Conservation (phyloP, 805 yeast genomes). For the Candida easanensis region DNA sequence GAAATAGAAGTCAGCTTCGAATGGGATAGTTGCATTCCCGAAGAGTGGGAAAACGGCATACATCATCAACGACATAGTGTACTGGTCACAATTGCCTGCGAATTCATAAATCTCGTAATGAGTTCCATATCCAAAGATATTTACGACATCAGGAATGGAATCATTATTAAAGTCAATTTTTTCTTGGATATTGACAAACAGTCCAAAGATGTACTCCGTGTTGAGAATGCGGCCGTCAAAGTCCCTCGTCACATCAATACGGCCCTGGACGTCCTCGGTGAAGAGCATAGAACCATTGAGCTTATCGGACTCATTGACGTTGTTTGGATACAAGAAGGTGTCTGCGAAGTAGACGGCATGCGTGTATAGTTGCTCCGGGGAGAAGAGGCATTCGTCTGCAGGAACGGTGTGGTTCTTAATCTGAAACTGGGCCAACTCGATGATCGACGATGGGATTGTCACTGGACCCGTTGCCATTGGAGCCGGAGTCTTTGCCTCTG, state of each 20-base stretch:
- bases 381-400: constrained; percentile 1
- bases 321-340: constrained; percentile 29
- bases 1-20: constrained; percentile 18
- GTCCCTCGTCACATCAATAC: constrained; percentile 24
- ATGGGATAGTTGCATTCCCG: constrained; percentile 15
- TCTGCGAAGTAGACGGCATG: constrained; percentile 9
- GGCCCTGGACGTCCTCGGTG: constrained; percentile 20
- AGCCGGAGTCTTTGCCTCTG: not conserved
- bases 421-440: not conserved
- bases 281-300: constrained; percentile 22
- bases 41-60: constrained; percentile 17
- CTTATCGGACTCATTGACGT: constrained; percentile 15
- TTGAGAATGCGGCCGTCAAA: constrained; percentile 23
- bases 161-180: constrained; percentile 1
- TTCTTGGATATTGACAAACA: constrained; percentile 15
- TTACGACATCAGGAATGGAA: not conserved
- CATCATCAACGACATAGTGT: constrained; percentile 13
- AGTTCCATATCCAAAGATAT: constrained; percentile 19
- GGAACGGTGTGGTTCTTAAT: not conserved
- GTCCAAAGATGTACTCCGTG: constrained; percentile 28
- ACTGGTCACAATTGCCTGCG: constrained; percentile 13
- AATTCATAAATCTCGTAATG: constrained; percentile 15
- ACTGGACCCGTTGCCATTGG: not conserved
- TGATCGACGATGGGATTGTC: constrained; percentile 31
- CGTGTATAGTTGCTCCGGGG: constrained; percentile 9